Evolutionary conservation across 2,329 filamentous ascomycete species (phyloP).

Genomic region (Cordyceps militaris): DNA sequence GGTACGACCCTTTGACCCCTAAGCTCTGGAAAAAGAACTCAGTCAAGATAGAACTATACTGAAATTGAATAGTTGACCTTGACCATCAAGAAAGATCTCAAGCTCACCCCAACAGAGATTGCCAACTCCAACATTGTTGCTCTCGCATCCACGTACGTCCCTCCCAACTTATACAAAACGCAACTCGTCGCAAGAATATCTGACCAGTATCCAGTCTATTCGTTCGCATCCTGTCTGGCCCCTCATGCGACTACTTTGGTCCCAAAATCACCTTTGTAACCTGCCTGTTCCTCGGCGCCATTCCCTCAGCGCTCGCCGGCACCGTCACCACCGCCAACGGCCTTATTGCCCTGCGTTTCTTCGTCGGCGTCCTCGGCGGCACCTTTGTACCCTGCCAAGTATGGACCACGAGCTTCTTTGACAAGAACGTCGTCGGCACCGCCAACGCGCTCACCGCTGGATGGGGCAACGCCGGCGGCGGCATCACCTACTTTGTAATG

Average conservation of each 20-base stretch:
- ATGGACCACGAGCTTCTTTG: conserved; percentile 88
- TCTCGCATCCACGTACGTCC: conserved; percentile 47
- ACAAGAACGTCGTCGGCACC: conserved; percentile 88
- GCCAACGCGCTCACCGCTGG: conserved; percentile 81
- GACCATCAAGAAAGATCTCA: conserved; percentile 73
- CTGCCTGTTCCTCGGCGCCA: conserved; percentile 63
- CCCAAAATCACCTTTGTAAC: conserved; percentile 72
- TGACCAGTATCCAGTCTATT: conserved; percentile 37
- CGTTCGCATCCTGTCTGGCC: conserved; percentile 70
- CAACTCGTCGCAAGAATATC: background rate
- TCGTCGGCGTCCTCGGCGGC: conserved; percentile 71
- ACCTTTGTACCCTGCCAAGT: conserved; percentile 86
- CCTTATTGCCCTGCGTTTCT: conserved; percentile 67
- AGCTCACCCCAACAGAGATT: conserved; percentile 62
- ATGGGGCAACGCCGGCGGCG: conserved; percentile 80
- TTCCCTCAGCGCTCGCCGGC: conserved; percentile 77
- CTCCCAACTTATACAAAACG: background rate
- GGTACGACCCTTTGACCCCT: conserved; percentile 6
- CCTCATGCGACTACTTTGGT: conserved; percentile 78
- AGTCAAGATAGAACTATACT: background rate
- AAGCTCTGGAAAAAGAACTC: background rate
- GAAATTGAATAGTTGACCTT: conserved; percentile 44
- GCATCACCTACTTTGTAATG: conserved; percentile 92
- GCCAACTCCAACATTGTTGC: conserved; percentile 89
- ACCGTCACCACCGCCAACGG: conserved; percentile 57